Base-by-base conservation (phyloP, 805 yeast species). In the Suhomyces pyralidae region DNA sequence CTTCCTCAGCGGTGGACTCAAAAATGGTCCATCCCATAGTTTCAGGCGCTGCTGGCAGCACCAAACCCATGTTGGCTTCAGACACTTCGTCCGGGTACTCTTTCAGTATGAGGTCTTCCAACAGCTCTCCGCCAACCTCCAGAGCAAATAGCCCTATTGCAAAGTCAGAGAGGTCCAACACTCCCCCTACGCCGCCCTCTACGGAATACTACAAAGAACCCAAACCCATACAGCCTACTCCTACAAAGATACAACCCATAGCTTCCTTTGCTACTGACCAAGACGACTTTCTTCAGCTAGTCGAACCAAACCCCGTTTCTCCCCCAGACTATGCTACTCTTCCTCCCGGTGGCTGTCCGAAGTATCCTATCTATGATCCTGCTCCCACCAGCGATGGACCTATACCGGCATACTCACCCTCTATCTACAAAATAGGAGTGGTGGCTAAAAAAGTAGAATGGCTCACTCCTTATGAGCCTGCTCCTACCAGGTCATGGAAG, bases 401-500 rank as follows among this genome's bases (percentile, higher is more conserved):
- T 5, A 17, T 38, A 19, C 97, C 97, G 1, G 51, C 54, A 0
- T 89, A 90, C 65, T 49, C 79, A 0, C 87, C 97, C 0, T 79
- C 96, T 0, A 82, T 87, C 1, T 78, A 82, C 58, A 80, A 82
- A 50, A 62, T 82, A 2, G 85, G 89, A 0, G 61, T 80, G 1
- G 77, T 86, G 1, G 65, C 80, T 6, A 74, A 91, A 60, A 92
- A 91, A 63, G 61, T 79, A 46, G 97, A 91, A 67, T 83, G 91
- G 86, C 55, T 82, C 1, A 79, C 89, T 3, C 97, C 97, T 0
- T 87, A 85, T 63, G 91, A 86, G 58, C 73, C 83, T 2, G 78
- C 96, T 0, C 76, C 83, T 2, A 66, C 75, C 7, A 75, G 96
- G 55, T 78, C 81, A 9, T 92, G 98, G 98, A 79, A 77, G 58